Base-by-base conservation (phyloP, 2,329 filamentous ascomycete genomes). In the Samsoniella hepiali region DNA sequence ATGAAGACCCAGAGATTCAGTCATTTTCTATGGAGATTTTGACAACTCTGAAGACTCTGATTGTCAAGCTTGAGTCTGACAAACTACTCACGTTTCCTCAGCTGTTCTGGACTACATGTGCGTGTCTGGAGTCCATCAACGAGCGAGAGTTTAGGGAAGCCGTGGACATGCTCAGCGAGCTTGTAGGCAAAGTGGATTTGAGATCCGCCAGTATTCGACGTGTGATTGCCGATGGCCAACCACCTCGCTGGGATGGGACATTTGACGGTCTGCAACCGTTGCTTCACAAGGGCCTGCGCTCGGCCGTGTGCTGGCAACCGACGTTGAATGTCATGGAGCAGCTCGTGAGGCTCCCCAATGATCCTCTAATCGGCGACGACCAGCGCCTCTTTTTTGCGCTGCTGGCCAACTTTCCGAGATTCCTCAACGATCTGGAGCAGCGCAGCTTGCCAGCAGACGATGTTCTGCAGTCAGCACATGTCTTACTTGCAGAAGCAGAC, bases 11-110 rank as follows among this genome's bases (percentile, higher is more conserved):
- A 0, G 94, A 98, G 76, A 96, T 97, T 61, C 92, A 97, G 71
- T 94, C 93, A 0, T 99, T 99, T 71, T 96, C 95, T 0, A 94
- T 98, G 89, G 96, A 99, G 73, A 98, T 99, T 63, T 77, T 99
- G 60, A 97, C 93, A 0, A 99, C 96, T 0, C 76, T 99, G 58
- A 93, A 96, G 72, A 93, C 93, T 0, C 89, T 99, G 51, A 96
- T 99, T 63, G 85, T 88, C 68, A 95, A 94, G 62, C 79, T 98
- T 34, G 88, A 93, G 27, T 83, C 90, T 0, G 85, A 90, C 44
- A 90, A 93, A 72, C 82, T 99, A 2, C 77, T 96, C 55, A 87
- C 88, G n/a, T 97, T 97, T 68, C 95, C 95, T 1, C 94, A 98
- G 71, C 81, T 99, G 1, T 98, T 99, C 76, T 99, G 96, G 96